Evolutionary conservation across 306 rosid genomes (phyloP), one percentile per base, ranked within the genome.

Genomic region (Glycine latifolia): DNA sequence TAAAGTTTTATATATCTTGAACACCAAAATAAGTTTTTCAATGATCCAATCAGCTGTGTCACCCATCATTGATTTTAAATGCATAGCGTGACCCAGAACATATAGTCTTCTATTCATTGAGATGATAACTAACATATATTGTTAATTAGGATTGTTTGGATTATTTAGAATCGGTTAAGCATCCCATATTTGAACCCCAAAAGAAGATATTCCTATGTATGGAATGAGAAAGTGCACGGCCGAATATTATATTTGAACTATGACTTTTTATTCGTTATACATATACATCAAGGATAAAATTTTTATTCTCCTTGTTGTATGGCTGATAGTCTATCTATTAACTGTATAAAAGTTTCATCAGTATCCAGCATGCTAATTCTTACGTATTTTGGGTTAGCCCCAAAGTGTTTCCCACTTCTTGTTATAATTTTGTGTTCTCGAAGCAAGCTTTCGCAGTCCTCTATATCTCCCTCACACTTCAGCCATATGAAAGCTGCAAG

Each of bases 361-460:
- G 81, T 84, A 68, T 86, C 89, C 12, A 88, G 15, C 89, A 88
- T 75, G 74, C 91, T 88, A 67, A 88, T 10, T 75, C 89, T 81
- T 8, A 79, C 88, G 39, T 84, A 86, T 55, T 79, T 77, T 35
- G 83, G 70, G 77, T 85, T 78, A 41, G 66, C 89, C 66, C 91
- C 91, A 56, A 86, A 88, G 26, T 67, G 81, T 53, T 2, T 56
- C 35, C 91, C 89, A 75, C 83, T 16, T 66, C 89, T 74, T 0
- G 89, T 44, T 1, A 84, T 31, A 4, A 88, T 84, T 35, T 84
- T 86, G 76, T 86, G 87, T 17, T 39, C 71, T 8, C 77, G 4
- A 20, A 88, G 83, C 67, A 88, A 81, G 65, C 58, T 53, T 62
- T 73, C 86, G 8, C 91, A 88, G 35, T 86, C 86, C 53, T 84